Evolutionary conservation across 208 protist genomes (phyloP), one percentile per base, ranked within the genome.

Genomic region (Porcisia deanei): DNA sequence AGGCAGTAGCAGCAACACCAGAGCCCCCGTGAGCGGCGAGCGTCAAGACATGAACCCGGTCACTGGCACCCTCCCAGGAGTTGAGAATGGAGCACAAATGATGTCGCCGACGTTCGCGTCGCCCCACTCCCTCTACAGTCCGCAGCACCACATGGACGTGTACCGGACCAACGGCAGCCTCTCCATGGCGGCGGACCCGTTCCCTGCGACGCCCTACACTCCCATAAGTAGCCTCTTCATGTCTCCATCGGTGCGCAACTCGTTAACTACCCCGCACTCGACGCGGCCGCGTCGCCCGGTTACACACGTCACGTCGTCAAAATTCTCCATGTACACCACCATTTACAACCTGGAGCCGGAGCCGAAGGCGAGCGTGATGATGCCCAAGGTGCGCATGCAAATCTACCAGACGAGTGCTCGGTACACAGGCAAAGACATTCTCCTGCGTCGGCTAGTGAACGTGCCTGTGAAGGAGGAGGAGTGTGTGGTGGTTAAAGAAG

Each of bases 331-430:
- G 59, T 97, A 94, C 85, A 93, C 88, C n/a, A 94, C 93, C 68
- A 93, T 97, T 71, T 94, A 92, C 86, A 97, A 97, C 76, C 76
- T 97, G 45, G 90, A 97, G 79, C 63, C 85, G 54, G 87, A 91
- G 74, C 71, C 88, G 41, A 86, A 81, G 58, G 79, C 84, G 54
- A 91, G 86, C 61, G 71, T 83, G 73, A 85, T 92, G 74, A 79
- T 88, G 68, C 79, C 85, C n/a, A 89, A 91, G 73, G 57, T 93
- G 69, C 82, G 76, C 71, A 93, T 85, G 71, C 90, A 94, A 73
- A 79, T 89, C 25, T 96, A 94, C 75, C 91, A 94, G 60, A 95
- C 90, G n/a, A 90, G 82, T 45, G 81, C 79, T 22, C 89, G 90
- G 22, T 91, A 90, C 80, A 86, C 86, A 54, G 90, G 91, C 54